Evolutionary conservation across 176 grass and related monocot species (phyloP), one percentile per base, ranked within the genome.

Genomic region (Oryza australiensis): DNA sequence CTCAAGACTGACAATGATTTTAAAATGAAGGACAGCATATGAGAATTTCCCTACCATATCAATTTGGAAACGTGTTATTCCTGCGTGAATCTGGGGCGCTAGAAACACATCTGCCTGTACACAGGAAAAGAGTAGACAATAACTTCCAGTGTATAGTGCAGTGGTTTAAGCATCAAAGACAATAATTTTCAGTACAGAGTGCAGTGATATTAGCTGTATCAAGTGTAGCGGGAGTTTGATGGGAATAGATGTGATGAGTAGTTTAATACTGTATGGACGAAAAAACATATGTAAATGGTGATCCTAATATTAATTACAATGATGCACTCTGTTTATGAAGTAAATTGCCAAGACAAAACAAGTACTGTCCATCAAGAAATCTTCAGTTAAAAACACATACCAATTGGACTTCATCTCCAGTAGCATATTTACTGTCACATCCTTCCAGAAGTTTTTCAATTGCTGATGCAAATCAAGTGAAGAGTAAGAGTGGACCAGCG

Each of bases 401-500:
- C 92, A 98, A 29, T 90, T 88, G 90, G 76, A 93, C 67, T 89
- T 93, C 82, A 63, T 94, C 92, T 29, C 92, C 92, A 14, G 90
- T 94, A 87, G 92, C 82, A 82, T 91, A 98, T 93, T 88, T 91
- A 77, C 82, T 91, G 43, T 83, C 78, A 80, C 69, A 83, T 40
- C 83, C 88, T 79, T 91, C 84, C 49, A 98, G 48, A 77, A 94
- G 83, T 74, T 94, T 91, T 79, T 94, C 95, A 30, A 98, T 87
- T 63, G 92, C 90, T 94, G 84, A 85, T 67, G 14, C 40, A 80
- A 49, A 87, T 82, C 24, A 23, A 75, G 24, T 4, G 12, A n/a
- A 62, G 74, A 43, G 16, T 63, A 77, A 78, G 49, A 66, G 1
- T 86, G 35, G 27, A 9, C 14, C 2, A 66, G 75, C 48, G 66